A percentile compares a stretch with the other conserved stretches of the same genome.
Conservation (phyloP, 495 filamentous ascomycete genomes). For the Penicillium bialowiezense region DNA sequence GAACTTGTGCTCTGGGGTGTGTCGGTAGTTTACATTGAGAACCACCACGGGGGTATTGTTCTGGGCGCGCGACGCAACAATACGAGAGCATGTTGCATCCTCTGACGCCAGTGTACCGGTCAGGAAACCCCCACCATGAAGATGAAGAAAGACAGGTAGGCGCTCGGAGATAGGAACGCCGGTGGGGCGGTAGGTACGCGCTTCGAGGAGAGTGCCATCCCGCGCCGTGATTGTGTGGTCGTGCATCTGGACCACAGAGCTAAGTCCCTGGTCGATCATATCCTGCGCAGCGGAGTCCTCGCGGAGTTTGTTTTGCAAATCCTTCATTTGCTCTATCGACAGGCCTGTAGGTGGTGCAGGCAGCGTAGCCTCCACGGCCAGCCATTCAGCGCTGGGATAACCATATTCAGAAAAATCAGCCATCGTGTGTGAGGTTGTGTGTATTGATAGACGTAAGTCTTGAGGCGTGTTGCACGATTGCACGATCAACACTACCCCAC, state of each 20-base stretch:
- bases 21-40: slow-evolving; percentile 47
- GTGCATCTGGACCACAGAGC: slow-evolving; percentile 21
- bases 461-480: background rate
- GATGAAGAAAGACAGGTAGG: slow-evolving; percentile 45
- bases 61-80: slow-evolving; percentile 25
- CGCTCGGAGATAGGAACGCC: slow-evolving; percentile 15
- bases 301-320: slow-evolving; percentile 28
- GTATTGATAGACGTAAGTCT: background rate
- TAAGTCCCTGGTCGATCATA: slow-evolving; percentile 26
- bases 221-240: slow-evolving; percentile 37
- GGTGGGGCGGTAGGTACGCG: slow-evolving; percentile 42
- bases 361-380: slow-evolving; percentile 32
- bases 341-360: slow-evolving; percentile 17
- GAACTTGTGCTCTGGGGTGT: slow-evolving; percentile 41
- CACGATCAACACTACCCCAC: background rate
- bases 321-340: slow-evolving; percentile 23
- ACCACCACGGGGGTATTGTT: slow-evolving; percentile 28
- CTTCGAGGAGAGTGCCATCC: slow-evolving; percentile 39
- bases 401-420: slow-evolving; percentile 41
- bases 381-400: slow-evolving; percentile 40
- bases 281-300: slow-evolving; percentile 30
- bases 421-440: slow-evolving; percentile 14
- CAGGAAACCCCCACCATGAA: slow-evolving; percentile 52
- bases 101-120: slow-evolving; percentile 45
- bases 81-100: slow-evolving; percentile 42